A percentile compares a stretch with the other conserved stretches of the same genome.
Evolutionary conservation across 768 basidiomycete species (phyloP).

Genomic region (Sporobolomyces pararoseus): DNA sequence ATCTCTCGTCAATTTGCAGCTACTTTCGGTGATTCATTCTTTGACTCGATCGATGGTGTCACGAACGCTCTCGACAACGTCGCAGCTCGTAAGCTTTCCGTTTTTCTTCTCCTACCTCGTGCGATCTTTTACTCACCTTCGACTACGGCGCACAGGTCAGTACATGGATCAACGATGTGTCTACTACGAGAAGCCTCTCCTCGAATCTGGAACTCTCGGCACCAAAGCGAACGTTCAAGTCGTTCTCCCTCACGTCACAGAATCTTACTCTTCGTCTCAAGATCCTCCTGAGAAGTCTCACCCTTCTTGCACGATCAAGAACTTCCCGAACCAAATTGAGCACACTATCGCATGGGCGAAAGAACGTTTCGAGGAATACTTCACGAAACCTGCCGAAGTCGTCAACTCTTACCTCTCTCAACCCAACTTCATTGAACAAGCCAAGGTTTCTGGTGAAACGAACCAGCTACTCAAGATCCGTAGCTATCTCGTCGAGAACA

Average conservation of each 20-base stretch:
- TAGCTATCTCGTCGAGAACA: constrained; percentile 82
- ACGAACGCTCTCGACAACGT: constrained; percentile 98
- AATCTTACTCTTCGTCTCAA: constrained; percentile 95
- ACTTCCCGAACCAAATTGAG: constrained; percentile 95
- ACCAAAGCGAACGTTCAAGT: constrained; percentile 98
- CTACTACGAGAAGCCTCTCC: constrained; percentile 87
- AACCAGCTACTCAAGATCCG: constrained; percentile 84
- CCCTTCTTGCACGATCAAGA: constrained; percentile 94
- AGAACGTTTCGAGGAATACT: constrained; percentile 83
- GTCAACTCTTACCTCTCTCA: constrained; percentile 96
- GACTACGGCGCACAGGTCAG: constrained; percentile 57
- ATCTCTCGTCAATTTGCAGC: constrained; percentile 54
- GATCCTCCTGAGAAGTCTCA: constrained; percentile 98
- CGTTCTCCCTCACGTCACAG: constrained; percentile 85
- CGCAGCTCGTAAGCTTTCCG: constrained; percentile 68
- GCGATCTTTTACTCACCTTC: constrained; percentile 13
- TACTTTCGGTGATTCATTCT: constrained; percentile 83
- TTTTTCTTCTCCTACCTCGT: background rate
- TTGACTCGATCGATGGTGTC: constrained; percentile 79
- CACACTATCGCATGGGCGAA: constrained; percentile 99
- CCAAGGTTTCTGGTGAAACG: constrained; percentile 60
- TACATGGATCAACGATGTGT: constrained; percentile 99
- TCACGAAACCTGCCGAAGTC: constrained; percentile 87
- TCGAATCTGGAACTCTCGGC: constrained; percentile 96
- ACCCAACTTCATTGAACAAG: constrained; percentile 84